Evolutionary conservation across 2,329 filamentous ascomycete species (phyloP).

Genomic region (Metarhizium brunneum): DNA sequence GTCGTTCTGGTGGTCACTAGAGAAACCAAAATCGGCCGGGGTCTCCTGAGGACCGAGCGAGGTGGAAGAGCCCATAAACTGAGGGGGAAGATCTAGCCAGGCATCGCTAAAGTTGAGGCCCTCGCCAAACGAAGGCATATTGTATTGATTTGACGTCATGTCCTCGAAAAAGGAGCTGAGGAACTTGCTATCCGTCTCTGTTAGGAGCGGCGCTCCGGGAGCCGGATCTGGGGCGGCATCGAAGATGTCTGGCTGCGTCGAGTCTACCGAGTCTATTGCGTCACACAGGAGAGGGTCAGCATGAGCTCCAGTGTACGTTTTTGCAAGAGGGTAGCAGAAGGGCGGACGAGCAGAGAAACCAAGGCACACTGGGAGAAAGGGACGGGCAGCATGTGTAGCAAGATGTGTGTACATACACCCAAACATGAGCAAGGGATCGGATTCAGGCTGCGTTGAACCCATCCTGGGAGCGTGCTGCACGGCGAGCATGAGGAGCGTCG

Average conservation of each 20-base stretch:
- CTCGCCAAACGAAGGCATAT: constrained; percentile 40
- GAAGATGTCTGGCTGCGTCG: constrained; percentile 34
- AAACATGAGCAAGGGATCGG: constrained; percentile 51
- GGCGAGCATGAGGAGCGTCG: constrained; percentile 46
- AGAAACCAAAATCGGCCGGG: constrained; percentile 9
- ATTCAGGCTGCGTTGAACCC: constrained; percentile 46
- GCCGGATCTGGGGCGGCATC: constrained; percentile 50
- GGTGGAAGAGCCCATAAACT: constrained; percentile 56
- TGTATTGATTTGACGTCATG: constrained; percentile 41
- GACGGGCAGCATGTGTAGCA: neutral
- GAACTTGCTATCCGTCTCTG: constrained; percentile 50
- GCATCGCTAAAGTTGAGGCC: constrained; percentile 39
- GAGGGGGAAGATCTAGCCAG: constrained; percentile 52
- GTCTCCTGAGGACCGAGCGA: constrained; percentile 46
- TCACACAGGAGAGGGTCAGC: constrained; percentile 16
- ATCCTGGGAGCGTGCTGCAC: constrained; percentile 45
- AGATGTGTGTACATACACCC: constrained; percentile 47
- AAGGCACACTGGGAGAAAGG: too few relatives aligned
- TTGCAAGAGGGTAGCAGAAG: neutral
- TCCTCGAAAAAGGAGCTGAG: constrained; percentile 50
- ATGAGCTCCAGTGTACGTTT: neutral
- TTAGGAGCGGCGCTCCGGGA: constrained; percentile 55
- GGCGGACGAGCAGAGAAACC: neutral
- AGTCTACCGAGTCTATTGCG: constrained; percentile 35
- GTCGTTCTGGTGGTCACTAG: constrained; percentile 10